Percentiles rank a stretch among this genome's conserved stretches.
Conservation (phyloP, 768 basidiomycete genomes). For the Tricholoma furcatifolium region DNA sequence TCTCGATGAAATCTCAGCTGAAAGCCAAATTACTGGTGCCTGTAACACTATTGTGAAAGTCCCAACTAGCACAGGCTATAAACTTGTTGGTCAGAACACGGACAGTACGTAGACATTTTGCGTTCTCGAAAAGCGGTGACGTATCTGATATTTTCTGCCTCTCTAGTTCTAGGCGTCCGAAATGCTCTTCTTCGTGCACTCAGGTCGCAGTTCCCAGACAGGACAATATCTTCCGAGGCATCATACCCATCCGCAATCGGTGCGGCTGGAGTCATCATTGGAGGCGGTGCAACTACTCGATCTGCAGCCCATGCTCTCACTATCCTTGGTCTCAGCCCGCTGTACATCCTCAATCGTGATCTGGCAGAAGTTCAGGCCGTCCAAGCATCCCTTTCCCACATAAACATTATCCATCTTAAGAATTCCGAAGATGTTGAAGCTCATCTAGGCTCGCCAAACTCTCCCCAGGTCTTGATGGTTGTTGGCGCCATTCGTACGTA, state of each 20-base stretch:
- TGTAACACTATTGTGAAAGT: conserved; percentile 38
- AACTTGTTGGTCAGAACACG: conserved; percentile 35
- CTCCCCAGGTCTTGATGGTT: conserved; percentile 26
- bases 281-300: conserved; percentile 38
- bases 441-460: conserved; percentile 22
- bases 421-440: conserved; percentile 28
- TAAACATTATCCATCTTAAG: conserved; percentile 30
- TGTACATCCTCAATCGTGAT: conserved; percentile 31
- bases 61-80: conserved; percentile 20
- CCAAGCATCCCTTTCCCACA: conserved; percentile 22
- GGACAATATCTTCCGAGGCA: conserved; percentile 18
- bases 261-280: conserved; percentile 32
- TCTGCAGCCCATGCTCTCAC: conserved; percentile 37
- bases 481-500: conserved; percentile 36
- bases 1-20: conserved; percentile 31
- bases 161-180: conserved; percentile 29
- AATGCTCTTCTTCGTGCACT: conserved; percentile 31
- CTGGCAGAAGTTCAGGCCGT: conserved; percentile 28
- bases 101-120: conserved; percentile 23
- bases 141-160: not conserved
- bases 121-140: not conserved
- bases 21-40: conserved; percentile 28
- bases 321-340: conserved; percentile 59
- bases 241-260: conserved; percentile 15
- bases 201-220: conserved; percentile 21